Conservation (phyloP, 345 rosid genomes). For the Erysimum cheiranthoides region DNA sequence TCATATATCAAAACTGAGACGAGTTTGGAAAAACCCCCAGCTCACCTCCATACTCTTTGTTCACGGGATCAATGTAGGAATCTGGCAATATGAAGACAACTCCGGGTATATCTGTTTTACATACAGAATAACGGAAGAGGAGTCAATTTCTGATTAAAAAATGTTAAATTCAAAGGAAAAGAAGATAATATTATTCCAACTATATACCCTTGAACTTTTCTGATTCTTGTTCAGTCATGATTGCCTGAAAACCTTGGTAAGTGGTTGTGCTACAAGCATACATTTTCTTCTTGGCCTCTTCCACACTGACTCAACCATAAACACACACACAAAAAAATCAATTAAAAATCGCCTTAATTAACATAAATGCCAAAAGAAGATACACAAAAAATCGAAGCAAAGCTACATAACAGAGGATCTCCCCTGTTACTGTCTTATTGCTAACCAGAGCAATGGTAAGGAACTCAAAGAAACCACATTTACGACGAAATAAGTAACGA, state of each 20-base stretch:
- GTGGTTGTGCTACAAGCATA: conserved; percentile 99
- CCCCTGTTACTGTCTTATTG: neutral
- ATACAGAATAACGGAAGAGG: conserved; percentile 20
- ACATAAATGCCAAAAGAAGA: neutral
- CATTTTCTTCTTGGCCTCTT: conserved; percentile 81
- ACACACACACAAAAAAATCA: conserved; percentile 2
- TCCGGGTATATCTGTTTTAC: conserved; percentile 68
- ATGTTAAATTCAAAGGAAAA: neutral
- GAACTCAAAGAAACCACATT: neutral
- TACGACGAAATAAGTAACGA: neutral
- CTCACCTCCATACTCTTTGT: conserved; percentile 93
- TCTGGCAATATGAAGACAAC: conserved; percentile 90
- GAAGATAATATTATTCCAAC: neutral
- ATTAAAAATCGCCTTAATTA: neutral
- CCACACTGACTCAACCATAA: conserved; percentile 58
- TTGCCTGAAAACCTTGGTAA: conserved; percentile 92
- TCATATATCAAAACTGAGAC: neutral
- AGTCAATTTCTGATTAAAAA: conserved; percentile 11
- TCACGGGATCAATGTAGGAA: conserved; percentile 87
- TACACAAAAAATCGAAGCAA: neutral
- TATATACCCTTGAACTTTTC: conserved; percentile 68
- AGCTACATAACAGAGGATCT: conserved; percentile 9
- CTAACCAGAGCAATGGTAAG: neutral
- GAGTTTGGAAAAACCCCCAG: neutral
- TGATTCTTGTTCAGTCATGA: conserved; percentile 87